These are phyloP conservation scores for Pestalotiopsis sp. DNA, from an alignment of 2,329 filamentous ascomycete species.

Conservation along the genomic window DNA sequence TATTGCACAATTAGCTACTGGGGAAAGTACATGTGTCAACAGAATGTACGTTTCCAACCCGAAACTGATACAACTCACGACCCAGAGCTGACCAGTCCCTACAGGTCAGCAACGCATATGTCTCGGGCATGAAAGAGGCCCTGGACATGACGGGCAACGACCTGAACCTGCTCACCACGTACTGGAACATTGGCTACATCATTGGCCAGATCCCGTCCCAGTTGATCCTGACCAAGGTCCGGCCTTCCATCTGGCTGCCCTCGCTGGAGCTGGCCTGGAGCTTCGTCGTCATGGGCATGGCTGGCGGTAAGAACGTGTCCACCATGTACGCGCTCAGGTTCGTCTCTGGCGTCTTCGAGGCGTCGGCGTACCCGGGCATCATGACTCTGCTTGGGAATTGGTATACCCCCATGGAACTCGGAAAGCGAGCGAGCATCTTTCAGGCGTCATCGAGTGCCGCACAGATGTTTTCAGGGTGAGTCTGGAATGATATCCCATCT, in stretches of 20 bases:
- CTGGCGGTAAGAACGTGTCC: constrained; percentile 34
- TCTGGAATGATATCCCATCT: not conserved
- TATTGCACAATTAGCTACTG: constrained; percentile 48
- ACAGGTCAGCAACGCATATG: constrained; percentile 49
- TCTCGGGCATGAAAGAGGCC: constrained; percentile 47
- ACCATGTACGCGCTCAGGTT: constrained; percentile 51
- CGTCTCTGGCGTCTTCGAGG: constrained; percentile 55
- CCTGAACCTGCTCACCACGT: constrained; percentile 46
- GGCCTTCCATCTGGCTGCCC: constrained; percentile 42
- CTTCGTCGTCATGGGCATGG: constrained; percentile 40
- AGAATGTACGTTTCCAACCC: constrained; percentile 38
- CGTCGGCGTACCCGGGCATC: constrained; percentile 55
- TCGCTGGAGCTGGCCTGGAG: constrained; percentile 38
- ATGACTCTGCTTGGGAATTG: constrained; percentile 56
- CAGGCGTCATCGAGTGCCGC: constrained; percentile 34
- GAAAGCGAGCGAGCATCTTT: constrained; percentile 51
- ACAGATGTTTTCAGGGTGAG: constrained; percentile 38
- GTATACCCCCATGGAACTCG: constrained; percentile 59
- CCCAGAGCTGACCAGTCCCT: constrained; percentile 37
- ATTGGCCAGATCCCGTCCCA: constrained; percentile 44
- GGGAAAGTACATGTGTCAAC: constrained; percentile 39
- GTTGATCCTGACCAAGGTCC: constrained; percentile 42
- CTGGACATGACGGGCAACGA: constrained; percentile 43
- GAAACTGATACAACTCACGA: constrained; percentile 26
- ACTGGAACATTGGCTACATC: constrained; percentile 47